Evolutionary conservation across 768 basidiomycete genomes (phyloP), one percentile per base, ranked within the genome.

Genomic region (Agaricus bisporus): DNA sequence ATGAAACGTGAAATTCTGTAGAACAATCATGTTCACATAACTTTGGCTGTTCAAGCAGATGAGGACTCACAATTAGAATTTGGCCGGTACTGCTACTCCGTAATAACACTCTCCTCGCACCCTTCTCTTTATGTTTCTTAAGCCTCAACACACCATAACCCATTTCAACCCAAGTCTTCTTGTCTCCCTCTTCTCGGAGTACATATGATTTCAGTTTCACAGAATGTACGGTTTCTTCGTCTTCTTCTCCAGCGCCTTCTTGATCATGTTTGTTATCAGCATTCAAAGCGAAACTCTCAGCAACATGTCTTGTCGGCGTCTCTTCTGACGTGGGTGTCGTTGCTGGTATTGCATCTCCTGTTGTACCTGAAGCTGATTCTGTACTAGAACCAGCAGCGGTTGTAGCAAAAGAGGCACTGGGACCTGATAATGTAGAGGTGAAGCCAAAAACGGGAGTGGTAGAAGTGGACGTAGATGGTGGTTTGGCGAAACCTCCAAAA

Each of bases 171-270:
- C 88, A 91, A 28, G 74, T 73, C 38, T 64, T 66, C 58, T 55
- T 75, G 64, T 56, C 67, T 22, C 61, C 63, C 39, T 78, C 76
- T 11, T 73, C 70, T 56, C 68, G 69, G 63, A 90, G 61, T 62
- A 76, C 79, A 63, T 72, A 88, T 22, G 83, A 81, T 64, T 86
- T 90, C 45, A 79, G 68, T 64, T 74, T 80, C 45, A 80, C 72
- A 42, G 71, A 67, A 64, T 86, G 75, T 26, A 69, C 68, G 3
- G 86, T 90, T 55, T 82, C 82, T 62, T 92, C 90, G 38, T 85
- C 76, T 63, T 92, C 86, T 68, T 92, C 90, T 26, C 90, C 90
- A 60, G 84, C 84, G 10, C 90, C 88, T 56, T 88, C 87, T 49
- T 72, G 73, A 58, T 88, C 87, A 57, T 85, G 81, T n/a, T 69